Evolutionary conservation across 257 asterid species (phyloP), one percentile per base, ranked within the genome.

Genomic region (Solanum lignicaule): DNA sequence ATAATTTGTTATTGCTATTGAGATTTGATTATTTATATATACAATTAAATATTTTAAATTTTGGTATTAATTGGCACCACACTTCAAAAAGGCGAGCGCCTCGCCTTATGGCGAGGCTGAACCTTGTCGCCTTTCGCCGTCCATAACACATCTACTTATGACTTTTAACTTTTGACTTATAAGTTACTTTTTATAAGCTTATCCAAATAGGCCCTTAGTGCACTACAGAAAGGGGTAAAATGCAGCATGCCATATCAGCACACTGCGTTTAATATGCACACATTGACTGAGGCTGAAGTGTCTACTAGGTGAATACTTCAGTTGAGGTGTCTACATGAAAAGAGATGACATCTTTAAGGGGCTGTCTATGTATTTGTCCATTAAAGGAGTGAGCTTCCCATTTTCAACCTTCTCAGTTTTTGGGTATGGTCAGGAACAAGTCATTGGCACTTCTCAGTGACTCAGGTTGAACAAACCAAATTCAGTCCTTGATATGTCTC

Each of bases 401-500:
- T 82, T 35, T 89, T 94, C 81, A 87, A 92, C 89, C 94, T 94
- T 87, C 9, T 71, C 92, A 87, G 87, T 92, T 93, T 87, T 35
- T 91, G 88, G 93, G 89, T 73, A 86, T 91, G 85, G 89, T 88
- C 66, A 88, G 93, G 87, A 88, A 66, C 36, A 91, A 90, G 90
- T 86, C 92, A 7, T 35, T 94, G 87, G 94, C 93, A 0, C 91
- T 92, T 74, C 93, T 92, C 35, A 93, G 94, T 5, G 93, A 94
- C 55, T 92, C 95, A 9, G 93, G 90, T 8, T 93, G 94, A 23
- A 88, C 94, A 89, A 94, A 92, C 88, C 92, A 92, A 85, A 88
- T 92, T 91, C 94, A 94, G 48, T 92, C 95, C 90, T 89, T 92
- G 90, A 92, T 91, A 35, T 93, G 95, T 90, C 93, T 92, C 87